phyloP scores from a whole-genome alignment of 805 yeast genomes.

The Wickerhamomyces sydowiorum region DNA sequence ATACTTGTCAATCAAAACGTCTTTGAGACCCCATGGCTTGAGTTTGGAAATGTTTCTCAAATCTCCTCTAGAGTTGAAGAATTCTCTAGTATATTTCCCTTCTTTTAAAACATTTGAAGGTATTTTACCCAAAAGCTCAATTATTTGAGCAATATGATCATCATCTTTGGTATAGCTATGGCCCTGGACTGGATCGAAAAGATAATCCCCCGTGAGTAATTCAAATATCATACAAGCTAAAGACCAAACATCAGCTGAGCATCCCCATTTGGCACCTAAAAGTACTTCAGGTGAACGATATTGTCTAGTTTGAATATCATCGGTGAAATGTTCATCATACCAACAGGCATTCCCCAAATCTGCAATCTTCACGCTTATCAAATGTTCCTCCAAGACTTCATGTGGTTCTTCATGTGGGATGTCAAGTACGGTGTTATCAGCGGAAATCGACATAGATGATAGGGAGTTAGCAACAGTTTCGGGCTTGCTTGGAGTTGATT shows the following conservation, averaged over 20 bases:
- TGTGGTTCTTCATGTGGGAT: neutral
- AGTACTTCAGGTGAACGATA: slow-evolving; percentile 88
- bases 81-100: slow-evolving; percentile 55
- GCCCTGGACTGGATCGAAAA: slow-evolving; percentile 82
- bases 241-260: slow-evolving; percentile 95
- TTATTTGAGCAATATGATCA: slow-evolving; percentile 93
- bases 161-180: slow-evolving; percentile 80
- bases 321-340: slow-evolving; percentile 72
- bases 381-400: slow-evolving; percentile 31
- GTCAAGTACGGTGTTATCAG: slow-evolving; percentile 20
- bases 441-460: slow-evolving; percentile 33
- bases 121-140: slow-evolving; percentile 70
- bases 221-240: slow-evolving; percentile 89
- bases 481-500: slow-evolving; percentile 8
- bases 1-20: slow-evolving; percentile 83
- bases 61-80: slow-evolving; percentile 64
- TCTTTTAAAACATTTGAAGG: slow-evolving; percentile 54
- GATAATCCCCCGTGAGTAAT: slow-evolving; percentile 86
- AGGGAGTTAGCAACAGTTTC: slow-evolving; percentile 29
- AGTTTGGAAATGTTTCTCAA: slow-evolving; percentile 73
- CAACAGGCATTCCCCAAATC: slow-evolving; percentile 93
- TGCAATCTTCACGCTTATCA: slow-evolving; percentile 80
- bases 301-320: slow-evolving; percentile 88
- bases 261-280: slow-evolving; percentile 86
- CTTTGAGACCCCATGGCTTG: slow-evolving; percentile 84